Conservation (phyloP, 2,329 filamentous ascomycete genomes). For the Hypoxylon rubiginosum region DNA sequence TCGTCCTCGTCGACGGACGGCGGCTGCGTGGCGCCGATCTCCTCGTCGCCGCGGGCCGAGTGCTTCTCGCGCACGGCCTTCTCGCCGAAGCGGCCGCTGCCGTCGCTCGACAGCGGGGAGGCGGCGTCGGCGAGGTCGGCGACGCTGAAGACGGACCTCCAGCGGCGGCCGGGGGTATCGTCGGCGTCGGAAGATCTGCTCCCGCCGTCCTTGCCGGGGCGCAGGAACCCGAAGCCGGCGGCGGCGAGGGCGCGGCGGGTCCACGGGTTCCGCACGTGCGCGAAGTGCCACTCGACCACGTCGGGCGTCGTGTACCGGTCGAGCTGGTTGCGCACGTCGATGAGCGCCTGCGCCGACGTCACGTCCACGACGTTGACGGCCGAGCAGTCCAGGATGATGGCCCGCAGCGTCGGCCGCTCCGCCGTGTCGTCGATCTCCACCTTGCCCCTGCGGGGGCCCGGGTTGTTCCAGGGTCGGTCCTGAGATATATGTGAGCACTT, state of each 20-base stretch:
- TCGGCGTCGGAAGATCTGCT: too few species aligned
- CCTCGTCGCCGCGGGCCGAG: constrained; percentile 40
- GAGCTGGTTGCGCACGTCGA: constrained; percentile 67
- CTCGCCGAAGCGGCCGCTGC: constrained; percentile 14
- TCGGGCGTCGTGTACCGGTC: constrained; percentile 64
- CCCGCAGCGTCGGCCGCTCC: constrained; percentile 57
- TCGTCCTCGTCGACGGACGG: constrained; percentile 33
- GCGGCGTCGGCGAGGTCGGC: constrained; percentile 38
- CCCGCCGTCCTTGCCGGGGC: constrained; percentile 18
- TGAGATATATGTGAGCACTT: constrained; percentile 34
- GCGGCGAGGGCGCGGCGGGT: constrained; percentile 67
- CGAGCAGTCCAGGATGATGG: constrained; percentile 69
- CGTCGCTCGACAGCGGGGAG: constrained; percentile 33
- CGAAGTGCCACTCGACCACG: constrained; percentile 65
- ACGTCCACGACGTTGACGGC: constrained; percentile 69
- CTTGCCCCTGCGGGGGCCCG: constrained; percentile 46
- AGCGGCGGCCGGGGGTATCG: constrained; percentile 34
- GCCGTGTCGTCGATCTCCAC: constrained; percentile 40
- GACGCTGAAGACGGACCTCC: constrained; percentile 47
- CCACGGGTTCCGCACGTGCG: constrained; percentile 67
- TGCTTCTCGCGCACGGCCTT: constrained; percentile 25
- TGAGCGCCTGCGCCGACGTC: constrained; percentile 66
- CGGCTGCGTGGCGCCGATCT: constrained; percentile 30
- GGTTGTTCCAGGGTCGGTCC: constrained; percentile 60
- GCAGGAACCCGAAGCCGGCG: constrained; percentile 64